These are phyloP conservation scores for Phyllachora maydis DNA, from an alignment of 2,329 filamentous ascomycete species.

Conservation along the genomic window DNA sequence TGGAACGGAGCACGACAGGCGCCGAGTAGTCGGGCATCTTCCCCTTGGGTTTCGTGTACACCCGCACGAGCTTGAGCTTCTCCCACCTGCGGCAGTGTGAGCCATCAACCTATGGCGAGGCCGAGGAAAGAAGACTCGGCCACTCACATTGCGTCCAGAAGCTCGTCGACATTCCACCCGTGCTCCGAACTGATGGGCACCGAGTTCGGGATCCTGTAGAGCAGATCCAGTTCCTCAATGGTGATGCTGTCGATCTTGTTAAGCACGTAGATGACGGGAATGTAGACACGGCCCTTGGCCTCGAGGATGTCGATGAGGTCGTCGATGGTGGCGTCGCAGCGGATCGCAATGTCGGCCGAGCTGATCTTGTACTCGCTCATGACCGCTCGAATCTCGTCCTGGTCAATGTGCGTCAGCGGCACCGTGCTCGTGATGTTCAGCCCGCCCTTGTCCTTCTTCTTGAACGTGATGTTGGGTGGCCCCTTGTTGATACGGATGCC, in stretches of 20 bases:
- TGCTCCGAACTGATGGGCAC: slow-evolving; percentile 95
- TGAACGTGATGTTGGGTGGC: slow-evolving; percentile 97
- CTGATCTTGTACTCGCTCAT: slow-evolving; percentile 95
- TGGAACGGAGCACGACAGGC: slow-evolving; percentile 73
- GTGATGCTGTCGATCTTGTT: slow-evolving; percentile 99
- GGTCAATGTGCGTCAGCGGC: slow-evolving; percentile 76
- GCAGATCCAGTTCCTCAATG: slow-evolving; percentile 87
- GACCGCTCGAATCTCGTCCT: slow-evolving; percentile 94
- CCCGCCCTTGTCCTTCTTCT: slow-evolving; percentile 97
- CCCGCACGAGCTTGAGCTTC: slow-evolving; percentile 71
- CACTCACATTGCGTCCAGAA: slow-evolving; percentile 74
- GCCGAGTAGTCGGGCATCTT: slow-evolving; percentile 79
- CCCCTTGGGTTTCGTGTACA: slow-evolving; percentile 98
- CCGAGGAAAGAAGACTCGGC: too few species aligned
- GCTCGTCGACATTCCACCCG: slow-evolving; percentile 94
- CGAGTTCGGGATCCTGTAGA: slow-evolving; percentile 93
- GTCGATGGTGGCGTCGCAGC: slow-evolving; percentile 93
- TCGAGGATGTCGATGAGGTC: slow-evolving; percentile 93
- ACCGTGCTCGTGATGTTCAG: slow-evolving; percentile 92
- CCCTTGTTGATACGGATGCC: slow-evolving; percentile 95
- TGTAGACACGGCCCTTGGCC: slow-evolving; percentile 86
- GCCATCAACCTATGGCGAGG: too few species aligned
- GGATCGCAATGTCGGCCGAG: slow-evolving; percentile 91
- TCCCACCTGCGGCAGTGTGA: slow-evolving; percentile 44
- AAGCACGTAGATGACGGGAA: slow-evolving; percentile 95